phyloP scores from a whole-genome alignment of 2,329 filamentous ascomycete genomes.

The Magnaporthiopsis poae region DNA sequence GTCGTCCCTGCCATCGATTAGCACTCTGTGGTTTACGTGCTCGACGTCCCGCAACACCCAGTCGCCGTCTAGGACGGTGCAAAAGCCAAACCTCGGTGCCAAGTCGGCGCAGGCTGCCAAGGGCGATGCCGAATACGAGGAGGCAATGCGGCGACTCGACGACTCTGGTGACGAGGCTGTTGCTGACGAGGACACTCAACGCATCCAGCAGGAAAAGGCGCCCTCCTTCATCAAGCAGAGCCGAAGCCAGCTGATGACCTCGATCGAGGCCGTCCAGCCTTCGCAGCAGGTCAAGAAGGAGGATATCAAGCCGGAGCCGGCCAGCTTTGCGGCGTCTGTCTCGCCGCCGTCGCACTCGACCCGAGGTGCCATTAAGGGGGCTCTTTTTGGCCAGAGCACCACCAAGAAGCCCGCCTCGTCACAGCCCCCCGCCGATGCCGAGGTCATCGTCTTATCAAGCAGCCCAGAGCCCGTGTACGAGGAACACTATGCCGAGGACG shows the following conservation, averaged over 20 bases:
- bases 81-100: slow-evolving; percentile 18
- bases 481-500: slow-evolving; percentile 30
- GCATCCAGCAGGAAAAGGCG: not conserved
- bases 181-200: slow-evolving; percentile 16
- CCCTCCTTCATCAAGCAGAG: slow-evolving; percentile 3
- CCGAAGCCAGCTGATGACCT: not conserved
- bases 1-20: slow-evolving; percentile 22
- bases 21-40: slow-evolving; percentile 33
- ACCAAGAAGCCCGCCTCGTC: slow-evolving; percentile 12
- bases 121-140: slow-evolving; percentile 31
- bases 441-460: slow-evolving; percentile 26
- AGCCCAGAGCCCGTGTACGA: slow-evolving; percentile 23
- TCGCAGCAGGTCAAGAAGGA: not conserved
- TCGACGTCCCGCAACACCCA: slow-evolving; percentile 27
- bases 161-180: slow-evolving; percentile 18
- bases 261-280: not conserved
- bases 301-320: not conserved
- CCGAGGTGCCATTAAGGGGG: slow-evolving; percentile 1
- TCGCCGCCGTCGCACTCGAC: slow-evolving; percentile 1
- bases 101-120: slow-evolving; percentile 18
- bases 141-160: slow-evolving; percentile 34
- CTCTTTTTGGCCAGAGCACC: not conserved
- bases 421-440: slow-evolving; percentile 23
- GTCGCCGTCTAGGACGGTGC: slow-evolving; percentile 20
- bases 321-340: not conserved